phyloP scores from a whole-genome alignment of 306 rosid genomes.

The Castanopsis chinensis region DNA sequence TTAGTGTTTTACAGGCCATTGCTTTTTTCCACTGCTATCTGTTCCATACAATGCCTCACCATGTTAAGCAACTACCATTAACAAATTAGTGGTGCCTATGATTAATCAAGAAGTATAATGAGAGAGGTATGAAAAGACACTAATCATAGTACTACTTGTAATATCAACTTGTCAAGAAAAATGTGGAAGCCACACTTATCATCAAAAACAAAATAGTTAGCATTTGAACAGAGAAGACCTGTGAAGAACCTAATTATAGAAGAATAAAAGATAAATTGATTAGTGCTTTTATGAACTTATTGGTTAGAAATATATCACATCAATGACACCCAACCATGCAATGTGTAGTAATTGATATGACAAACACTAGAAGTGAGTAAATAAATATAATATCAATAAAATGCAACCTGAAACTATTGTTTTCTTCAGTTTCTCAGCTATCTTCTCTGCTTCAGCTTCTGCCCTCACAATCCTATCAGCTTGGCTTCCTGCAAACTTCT shows the following conservation, averaged over 20 bases:
- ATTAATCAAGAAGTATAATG: not conserved
- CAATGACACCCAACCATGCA: not conserved
- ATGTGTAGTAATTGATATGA: not conserved
- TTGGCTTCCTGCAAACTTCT: constrained; percentile 90
- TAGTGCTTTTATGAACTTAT: not conserved
- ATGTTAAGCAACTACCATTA: not conserved
- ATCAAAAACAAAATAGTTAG: not conserved
- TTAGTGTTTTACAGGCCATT: constrained; percentile 35
- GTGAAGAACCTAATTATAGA: not conserved
- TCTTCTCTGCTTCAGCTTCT: constrained; percentile 73
- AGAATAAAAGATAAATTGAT: not conserved
- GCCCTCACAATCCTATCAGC: constrained; percentile 81
- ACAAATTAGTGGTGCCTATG: not conserved
- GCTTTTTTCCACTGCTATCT: constrained; percentile 67
- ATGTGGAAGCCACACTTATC: not conserved
- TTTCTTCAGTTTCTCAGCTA: constrained; percentile 75
- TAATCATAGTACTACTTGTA: not conserved
- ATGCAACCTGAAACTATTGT: constrained; percentile 18
- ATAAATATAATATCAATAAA: not conserved
- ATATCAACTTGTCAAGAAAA: not conserved
- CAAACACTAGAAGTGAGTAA: not conserved
- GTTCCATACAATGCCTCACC: constrained; percentile 23
- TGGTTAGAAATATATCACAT: not conserved
- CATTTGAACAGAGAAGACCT: not conserved
- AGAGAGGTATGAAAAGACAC: not conserved